Evolutionary conservation across 345 rosid species (phyloP), one percentile per base, ranked within the genome.

Genomic region (Aegle marmelos): DNA sequence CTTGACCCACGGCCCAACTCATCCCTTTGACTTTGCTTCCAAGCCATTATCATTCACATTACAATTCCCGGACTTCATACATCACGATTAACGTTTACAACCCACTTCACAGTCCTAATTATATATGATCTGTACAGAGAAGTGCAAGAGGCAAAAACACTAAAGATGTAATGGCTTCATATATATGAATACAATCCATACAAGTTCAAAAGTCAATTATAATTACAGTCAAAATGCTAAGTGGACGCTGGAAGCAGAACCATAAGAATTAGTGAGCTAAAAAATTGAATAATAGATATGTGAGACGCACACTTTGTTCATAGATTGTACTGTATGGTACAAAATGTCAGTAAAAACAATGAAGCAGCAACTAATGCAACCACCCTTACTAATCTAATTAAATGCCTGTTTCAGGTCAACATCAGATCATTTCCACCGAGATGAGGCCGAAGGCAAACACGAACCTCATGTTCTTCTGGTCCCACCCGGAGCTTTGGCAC

Each of bases 381-480:
- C 61, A 79, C 75, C 57, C 73, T 48, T 53, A 72, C 72, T 64
- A n/a, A 48, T 80, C 62, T 64, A 25, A 19, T 28, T 27, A 45
- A 59, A 62, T n/a, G 57, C 28, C 57, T 36, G 65, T 30, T 82
- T 91, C 87, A 93, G 11, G 97, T 91, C 80, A 93, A 86, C 94
- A 89, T 83, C 72, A 92, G 93, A 81, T 89, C 98, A 57, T 85
- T 88, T 80, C 85, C 91, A 59, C 90, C 90, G 31, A 89, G 91
- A 75, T 88, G 87, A 17, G 98, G 92, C 37, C 99, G 94, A 30
- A 93, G 91, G 88, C 97, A 95, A 64, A 95, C 97, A 4, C 92
- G 94, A 36, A 96, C 97, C 84, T 94, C 98, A n/a, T 94, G 99
- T 83, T 96, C 99, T 87, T 94, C 98, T 9, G 90, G 93, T 19